Evolutionary conservation across 2,329 filamentous ascomycete species (phyloP).

Genomic region (Ceratocystiopsis brevicomis): DNA sequence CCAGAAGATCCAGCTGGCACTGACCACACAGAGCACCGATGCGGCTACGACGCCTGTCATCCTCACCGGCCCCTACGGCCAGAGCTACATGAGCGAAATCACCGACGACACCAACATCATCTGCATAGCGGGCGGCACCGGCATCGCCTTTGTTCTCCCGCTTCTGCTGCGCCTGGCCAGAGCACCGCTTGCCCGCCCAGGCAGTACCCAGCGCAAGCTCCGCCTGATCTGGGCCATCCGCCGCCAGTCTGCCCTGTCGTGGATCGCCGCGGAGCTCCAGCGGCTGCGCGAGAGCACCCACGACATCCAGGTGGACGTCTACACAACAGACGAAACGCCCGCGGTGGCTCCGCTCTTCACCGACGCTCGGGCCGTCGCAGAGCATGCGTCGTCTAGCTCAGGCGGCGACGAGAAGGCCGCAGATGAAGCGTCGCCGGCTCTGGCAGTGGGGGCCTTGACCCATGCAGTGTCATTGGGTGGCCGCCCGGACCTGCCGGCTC

Average conservation of each 20-base stretch:
- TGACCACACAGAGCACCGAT: neutral
- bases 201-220: conserved; percentile 23
- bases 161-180: conserved; percentile 21
- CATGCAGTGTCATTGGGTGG: neutral
- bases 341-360: too few relatives aligned
- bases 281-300: conserved; percentile 19
- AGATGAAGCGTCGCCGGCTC: too few relatives aligned
- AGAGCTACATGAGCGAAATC: conserved; percentile 16
- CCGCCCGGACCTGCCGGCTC: conserved; percentile 25
- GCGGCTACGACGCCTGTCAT: conserved; percentile 32
- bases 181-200: conserved; percentile 13
- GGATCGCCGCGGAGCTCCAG: conserved; percentile 38
- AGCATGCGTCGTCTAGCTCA: too few relatives aligned
- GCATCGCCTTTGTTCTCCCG: conserved; percentile 34
- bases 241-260: conserved; percentile 32
- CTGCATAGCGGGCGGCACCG: too few relatives aligned
- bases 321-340: neutral
- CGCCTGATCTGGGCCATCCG: conserved; percentile 49
- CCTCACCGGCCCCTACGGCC: conserved; percentile 45
- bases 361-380: too few relatives aligned
- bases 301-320: conserved; percentile 10
- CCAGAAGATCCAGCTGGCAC: conserved; percentile 17
- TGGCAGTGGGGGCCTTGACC: too few relatives aligned
- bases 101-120: conserved; percentile 20
- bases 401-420: too few relatives aligned